These are phyloP conservation scores for Xylariaceae sp. DNA, from an alignment of 2,329 filamentous ascomycete genomes.

Conservation along the genomic window DNA sequence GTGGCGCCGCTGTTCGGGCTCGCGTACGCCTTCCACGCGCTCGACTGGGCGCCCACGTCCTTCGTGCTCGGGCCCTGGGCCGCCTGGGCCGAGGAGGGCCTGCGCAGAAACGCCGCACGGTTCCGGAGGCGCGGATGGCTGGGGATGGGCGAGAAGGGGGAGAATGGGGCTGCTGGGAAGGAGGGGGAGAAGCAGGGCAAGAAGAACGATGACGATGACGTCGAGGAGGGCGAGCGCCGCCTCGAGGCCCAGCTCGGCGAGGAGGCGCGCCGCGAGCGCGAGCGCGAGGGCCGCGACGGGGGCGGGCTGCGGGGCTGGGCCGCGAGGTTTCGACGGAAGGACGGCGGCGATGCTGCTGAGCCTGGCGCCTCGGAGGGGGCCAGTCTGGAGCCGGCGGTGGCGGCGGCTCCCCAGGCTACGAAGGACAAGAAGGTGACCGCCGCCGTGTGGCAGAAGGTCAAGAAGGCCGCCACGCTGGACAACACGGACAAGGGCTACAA, in stretches of 20 bases:
- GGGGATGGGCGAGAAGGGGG: conserved; percentile 40
- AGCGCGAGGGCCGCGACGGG: conserved; percentile 22
- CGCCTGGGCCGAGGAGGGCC: conserved; percentile 49
- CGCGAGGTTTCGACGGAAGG: conserved; percentile 1
- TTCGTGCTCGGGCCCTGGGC: conserved; percentile 45
- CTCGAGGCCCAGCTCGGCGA: conserved; percentile 19
- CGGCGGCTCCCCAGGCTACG: background rate
- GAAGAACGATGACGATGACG: background rate
- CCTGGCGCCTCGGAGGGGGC: conserved; percentile 20
- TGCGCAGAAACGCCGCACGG: conserved; percentile 69
- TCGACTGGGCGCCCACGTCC: conserved; percentile 58
- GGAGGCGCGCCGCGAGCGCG: conserved; percentile 14
- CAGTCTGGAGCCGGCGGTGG: conserved; percentile 25
- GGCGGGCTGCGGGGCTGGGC: conserved; percentile 17
- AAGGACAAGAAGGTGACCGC: conserved; percentile 9
- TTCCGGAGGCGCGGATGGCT: conserved; percentile 79
- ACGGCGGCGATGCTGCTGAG: conserved; percentile 27
- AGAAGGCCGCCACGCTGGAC: conserved; percentile 17
- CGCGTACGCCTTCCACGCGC: conserved; percentile 72
- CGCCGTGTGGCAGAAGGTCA: conserved; percentile 16
- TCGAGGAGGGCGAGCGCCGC: conserved; percentile 15
- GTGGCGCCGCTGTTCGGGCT: conserved; percentile 71
- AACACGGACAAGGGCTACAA: conserved; percentile 34
- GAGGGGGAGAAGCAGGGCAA: no score
- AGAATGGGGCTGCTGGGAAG: no score